Base-by-base conservation (phyloP, 768 basidiomycete genomes). In the Nidularia sp. region DNA sequence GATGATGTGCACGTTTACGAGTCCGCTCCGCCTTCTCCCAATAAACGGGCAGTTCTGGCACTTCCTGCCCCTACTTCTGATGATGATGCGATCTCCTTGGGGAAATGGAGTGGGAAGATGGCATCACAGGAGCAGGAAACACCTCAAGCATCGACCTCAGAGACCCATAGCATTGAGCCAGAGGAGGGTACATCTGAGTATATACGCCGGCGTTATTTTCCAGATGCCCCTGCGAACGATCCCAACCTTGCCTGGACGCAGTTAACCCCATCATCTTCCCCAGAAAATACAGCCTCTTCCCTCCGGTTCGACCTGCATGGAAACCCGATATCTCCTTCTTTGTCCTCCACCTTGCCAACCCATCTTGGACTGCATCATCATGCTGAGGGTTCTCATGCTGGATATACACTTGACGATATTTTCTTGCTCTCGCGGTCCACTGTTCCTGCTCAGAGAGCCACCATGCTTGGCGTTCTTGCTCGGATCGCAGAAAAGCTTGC, bases 331-430 rank as follows among this genome's bases (percentile, higher is more conserved):
- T 74, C 89, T 1, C 53, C 71, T 0, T 62, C 73, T 2, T 59
- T 84, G 2, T 79, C 82, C 2, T 65, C 74, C 0, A 74, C 73
- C 1, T 73, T 96, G 2, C 93, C 93, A 1, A 86, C 90, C 0
- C 86, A 93, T 68, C 77, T 93, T 5, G 94, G 94, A 3, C 73
- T 96, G 2, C 93, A 98, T 66, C 94, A 97, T 62, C 94, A 96
- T 62, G 86, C 93, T 0, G 85, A 90, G 51, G 80, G 86, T 1
- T 69, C 74, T 33, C 82, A 78, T 52, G 94, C 94, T 0, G 94
- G 93, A 0, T 97, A 97, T 67, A 94, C 91, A 0, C 71, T 96
- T 1, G 85, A 91, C 43, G 94, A 96, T 54, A 75, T 96, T 3
- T 85, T 95, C 44, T 70, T 89, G 39, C 76, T 95, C 6, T 82